phyloP scores from a whole-genome alignment of 805 yeast species.

The Candida berthetii region DNA sequence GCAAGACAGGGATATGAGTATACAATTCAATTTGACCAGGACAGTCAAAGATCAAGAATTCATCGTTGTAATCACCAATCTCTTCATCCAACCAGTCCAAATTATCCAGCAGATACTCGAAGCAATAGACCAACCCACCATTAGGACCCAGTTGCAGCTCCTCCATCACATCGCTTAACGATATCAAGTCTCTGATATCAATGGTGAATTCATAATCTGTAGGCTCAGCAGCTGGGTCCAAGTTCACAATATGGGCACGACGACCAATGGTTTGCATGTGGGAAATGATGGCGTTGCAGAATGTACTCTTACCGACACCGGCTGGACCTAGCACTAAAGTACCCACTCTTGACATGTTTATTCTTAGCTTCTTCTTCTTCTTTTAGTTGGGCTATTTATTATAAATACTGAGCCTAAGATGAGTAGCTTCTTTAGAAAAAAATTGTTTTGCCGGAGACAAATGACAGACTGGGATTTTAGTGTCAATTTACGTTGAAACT shows the following conservation, averaged over 20 bases:
- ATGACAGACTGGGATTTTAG: no score
- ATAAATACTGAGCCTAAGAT: no score
- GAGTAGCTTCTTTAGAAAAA: no score
- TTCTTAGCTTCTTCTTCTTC: no score
- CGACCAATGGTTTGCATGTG: constrained; percentile 90
- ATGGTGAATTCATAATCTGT: constrained; percentile 86
- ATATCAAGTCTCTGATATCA: constrained; percentile 86
- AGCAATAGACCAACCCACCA: constrained; percentile 90
- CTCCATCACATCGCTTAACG: constrained; percentile 92
- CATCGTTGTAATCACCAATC: constrained; percentile 93
- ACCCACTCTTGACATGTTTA: constrained; percentile 85
- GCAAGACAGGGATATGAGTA: constrained; percentile 91
- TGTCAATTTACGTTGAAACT: no score
- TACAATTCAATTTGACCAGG: constrained; percentile 96
- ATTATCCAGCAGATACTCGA: constrained; percentile 83
- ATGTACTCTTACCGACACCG: constrained; percentile 94
- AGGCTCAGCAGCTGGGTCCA: constrained; percentile 97
- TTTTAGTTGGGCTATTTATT: no score
- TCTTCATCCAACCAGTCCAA: constrained; percentile 97
- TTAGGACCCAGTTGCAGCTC: constrained; percentile 92
- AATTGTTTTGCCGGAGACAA: no score
- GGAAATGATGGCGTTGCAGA: constrained; percentile 80
- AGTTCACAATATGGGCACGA: constrained; percentile 87
- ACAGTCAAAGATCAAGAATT: constrained; percentile 89
- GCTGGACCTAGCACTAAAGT: constrained; percentile 95